A percentile compares a stretch with the other conserved stretches of the same genome.
Evolutionary conservation across 2,329 filamentous ascomycete species (phyloP).

Genomic region (Cordyceps cicadae): DNA sequence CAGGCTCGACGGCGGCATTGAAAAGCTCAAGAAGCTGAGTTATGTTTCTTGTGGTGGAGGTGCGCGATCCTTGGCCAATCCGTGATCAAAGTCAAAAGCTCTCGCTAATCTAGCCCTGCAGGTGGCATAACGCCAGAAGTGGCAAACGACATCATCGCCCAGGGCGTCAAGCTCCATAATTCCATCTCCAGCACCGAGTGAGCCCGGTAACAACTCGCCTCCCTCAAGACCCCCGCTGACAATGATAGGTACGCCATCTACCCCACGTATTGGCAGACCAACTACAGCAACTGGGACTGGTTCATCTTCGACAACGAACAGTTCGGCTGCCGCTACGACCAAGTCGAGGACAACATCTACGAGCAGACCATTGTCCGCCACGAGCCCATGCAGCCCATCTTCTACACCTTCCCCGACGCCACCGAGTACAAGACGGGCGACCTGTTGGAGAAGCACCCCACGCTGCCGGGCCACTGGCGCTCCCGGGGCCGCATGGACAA

Average conservation of each 20-base stretch:
- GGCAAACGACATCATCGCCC: conserved; percentile 27
- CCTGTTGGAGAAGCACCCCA: conserved; percentile 35
- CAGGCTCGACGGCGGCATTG: background rate
- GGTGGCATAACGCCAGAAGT: conserved; percentile 29
- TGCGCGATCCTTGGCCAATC: background rate
- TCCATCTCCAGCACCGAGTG: conserved; percentile 35
- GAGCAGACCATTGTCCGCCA: conserved; percentile 32
- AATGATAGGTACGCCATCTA: conserved; percentile 24
- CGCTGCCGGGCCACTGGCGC: conserved; percentile 25
- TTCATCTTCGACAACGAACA: conserved; percentile 31
- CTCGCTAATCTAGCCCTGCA: conserved; percentile 3
- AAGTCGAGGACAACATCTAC: conserved; percentile 26
- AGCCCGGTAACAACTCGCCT: background rate
- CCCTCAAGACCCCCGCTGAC: background rate
- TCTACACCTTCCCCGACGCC: conserved; percentile 28
- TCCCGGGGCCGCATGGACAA: conserved; percentile 27
- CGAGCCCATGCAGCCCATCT: conserved; percentile 24
- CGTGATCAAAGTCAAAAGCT: background rate
- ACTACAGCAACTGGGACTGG: conserved; percentile 30
- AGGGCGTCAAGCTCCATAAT: conserved; percentile 27
- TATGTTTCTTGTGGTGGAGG: conserved; percentile 9
- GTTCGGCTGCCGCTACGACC: conserved; percentile 31
- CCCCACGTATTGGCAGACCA: conserved; percentile 24
- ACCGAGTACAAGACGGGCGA: conserved; percentile 29
- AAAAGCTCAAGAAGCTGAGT: background rate